Evolutionary conservation across 805 yeast species (phyloP).

Genomic region (Scheffersomyces ergatensis): DNA sequence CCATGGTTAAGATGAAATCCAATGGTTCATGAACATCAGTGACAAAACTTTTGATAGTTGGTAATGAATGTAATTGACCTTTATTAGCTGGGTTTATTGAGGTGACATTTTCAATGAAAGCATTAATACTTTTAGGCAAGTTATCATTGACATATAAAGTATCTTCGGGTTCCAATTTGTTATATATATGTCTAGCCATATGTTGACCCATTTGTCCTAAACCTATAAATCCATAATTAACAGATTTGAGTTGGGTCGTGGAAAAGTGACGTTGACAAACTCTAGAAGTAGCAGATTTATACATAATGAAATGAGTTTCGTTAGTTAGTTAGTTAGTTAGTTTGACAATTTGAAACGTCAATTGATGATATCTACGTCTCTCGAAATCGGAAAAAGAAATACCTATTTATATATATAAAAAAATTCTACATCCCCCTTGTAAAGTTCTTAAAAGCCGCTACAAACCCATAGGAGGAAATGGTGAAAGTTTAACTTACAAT

Average conservation of each 20-base stretch:
- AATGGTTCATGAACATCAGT: conserved; percentile 28
- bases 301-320: neutral
- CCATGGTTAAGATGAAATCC: conserved; percentile 49
- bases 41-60: conserved; percentile 22
- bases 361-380: neutral
- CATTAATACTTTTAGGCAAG: conserved; percentile 21
- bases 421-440: too few species aligned
- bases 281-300: neutral
- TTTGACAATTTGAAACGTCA: too few species aligned
- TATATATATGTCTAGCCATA: conserved; percentile 51
- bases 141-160: conserved; percentile 44
- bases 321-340: too few species aligned
- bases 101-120: conserved; percentile 22
- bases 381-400: neutral
- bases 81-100: conserved; percentile 15
- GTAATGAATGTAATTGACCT: conserved; percentile 14
- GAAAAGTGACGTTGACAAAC: conserved; percentile 23
- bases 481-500: too few species aligned
- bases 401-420: too few species aligned
- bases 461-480: too few species aligned
- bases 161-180: conserved; percentile 35
- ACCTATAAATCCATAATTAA: conserved; percentile 51
- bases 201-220: conserved; percentile 57
- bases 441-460: too few species aligned
- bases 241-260: conserved; percentile 4